Percentiles rank a stretch among this genome's conserved stretches.
phyloP scores from a whole-genome alignment of 768 basidiomycete species.

The Naganishia kalamii region DNA sequence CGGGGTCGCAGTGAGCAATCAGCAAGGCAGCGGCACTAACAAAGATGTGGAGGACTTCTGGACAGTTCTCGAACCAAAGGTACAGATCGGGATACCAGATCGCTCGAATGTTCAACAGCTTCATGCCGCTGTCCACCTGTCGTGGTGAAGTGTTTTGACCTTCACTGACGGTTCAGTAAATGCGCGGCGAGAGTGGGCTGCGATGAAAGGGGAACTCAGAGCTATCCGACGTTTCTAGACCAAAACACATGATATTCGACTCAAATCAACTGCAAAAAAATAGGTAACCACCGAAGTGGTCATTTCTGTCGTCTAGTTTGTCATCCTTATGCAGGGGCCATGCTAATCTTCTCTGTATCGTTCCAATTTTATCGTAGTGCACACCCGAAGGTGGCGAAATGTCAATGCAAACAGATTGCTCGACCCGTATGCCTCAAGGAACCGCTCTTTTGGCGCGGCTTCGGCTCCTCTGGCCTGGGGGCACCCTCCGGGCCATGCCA shows the following conservation, averaged over 20 bases:
- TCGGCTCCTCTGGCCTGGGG: background rate
- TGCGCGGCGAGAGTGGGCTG: too few species aligned
- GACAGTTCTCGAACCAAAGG: too few species aligned
- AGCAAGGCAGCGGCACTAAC: too few species aligned
- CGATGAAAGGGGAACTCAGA: too few species aligned
- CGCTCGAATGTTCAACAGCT: too few species aligned
- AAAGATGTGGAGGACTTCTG: too few species aligned
- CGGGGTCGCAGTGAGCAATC: too few species aligned
- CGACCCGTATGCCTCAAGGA: background rate
- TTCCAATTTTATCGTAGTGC: constrained; percentile 49
- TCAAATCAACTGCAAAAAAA: constrained; percentile 15
- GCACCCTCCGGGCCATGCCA: background rate
- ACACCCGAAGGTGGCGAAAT: constrained; percentile 21
- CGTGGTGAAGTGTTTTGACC: too few species aligned
- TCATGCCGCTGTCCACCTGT: too few species aligned
- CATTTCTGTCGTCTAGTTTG: constrained; percentile 57
- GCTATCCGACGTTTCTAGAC: too few species aligned
- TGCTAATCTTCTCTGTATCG: constrained; percentile 99
- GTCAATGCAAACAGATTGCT: background rate
- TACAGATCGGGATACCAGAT: too few species aligned
- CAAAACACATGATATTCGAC: background rate
- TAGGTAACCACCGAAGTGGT: constrained; percentile 12
- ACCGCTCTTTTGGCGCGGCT: background rate
- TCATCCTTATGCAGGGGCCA: constrained; percentile 99
- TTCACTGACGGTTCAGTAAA: too few species aligned